phyloP scores from a whole-genome alignment of 805 yeast species.

The Naumovozyma baii region DNA sequence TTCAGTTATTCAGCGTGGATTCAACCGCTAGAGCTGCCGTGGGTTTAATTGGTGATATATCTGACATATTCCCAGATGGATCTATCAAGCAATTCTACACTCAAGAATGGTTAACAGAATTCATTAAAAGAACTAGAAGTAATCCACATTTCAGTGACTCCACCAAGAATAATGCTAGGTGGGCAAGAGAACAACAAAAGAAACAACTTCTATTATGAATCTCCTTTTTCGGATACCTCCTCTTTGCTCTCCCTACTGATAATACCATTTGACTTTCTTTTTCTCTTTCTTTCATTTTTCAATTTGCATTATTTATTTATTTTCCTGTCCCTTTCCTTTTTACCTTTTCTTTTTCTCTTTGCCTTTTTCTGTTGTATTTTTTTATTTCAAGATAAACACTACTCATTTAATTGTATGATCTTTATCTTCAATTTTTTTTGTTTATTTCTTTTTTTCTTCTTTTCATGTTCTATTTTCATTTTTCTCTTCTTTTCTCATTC shows the following conservation, averaged over 20 bases:
- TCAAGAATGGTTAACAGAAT: conserved; percentile 71
- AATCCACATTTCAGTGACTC: conserved; percentile 50
- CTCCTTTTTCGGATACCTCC: background rate
- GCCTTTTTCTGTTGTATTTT: conserved; percentile 2
- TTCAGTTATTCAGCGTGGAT: conserved; percentile 52
- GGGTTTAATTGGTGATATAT: conserved; percentile 88
- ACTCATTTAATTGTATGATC: conserved; percentile 1
- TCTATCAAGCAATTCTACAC: conserved; percentile 55
- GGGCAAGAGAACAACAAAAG: conserved; percentile 77
- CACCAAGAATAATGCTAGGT: conserved; percentile 87
- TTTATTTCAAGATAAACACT: conserved; percentile 1
- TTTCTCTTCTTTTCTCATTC: conserved; percentile 5
- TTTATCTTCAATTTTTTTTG: conserved; percentile 2
- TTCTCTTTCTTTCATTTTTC: background rate
- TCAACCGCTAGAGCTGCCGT: conserved; percentile 72
- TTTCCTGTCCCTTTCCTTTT: conserved; percentile 18
- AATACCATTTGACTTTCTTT: conserved; percentile 1
- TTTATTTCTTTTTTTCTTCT: conserved; percentile 5
- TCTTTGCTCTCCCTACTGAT: background rate
- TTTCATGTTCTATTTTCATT: conserved; percentile 6
- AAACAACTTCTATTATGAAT: conserved; percentile 21
- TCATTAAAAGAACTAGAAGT: conserved; percentile 63
- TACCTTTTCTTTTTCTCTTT: conserved; percentile 2
- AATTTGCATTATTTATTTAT: background rate
- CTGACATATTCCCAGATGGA: conserved; percentile 75